phyloP scores from a whole-genome alignment of 805 yeast species.

The Hanseniaspora occidentalis region DNA sequence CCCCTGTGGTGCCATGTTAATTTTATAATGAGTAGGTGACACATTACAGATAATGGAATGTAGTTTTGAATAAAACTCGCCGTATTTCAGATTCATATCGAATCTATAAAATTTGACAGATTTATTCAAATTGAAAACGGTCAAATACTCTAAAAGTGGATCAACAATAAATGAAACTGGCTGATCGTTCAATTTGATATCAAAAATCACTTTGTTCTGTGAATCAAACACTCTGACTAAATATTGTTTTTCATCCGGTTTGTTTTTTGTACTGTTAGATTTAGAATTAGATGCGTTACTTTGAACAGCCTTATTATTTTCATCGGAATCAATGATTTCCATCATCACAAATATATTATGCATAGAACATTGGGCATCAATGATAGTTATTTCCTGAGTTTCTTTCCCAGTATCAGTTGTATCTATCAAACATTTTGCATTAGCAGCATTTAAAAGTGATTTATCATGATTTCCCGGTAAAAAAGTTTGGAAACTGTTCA shows the following conservation, averaged over 20 bases:
- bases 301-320: no score
- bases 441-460: no score
- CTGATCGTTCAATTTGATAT: neutral
- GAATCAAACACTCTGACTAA: neutral
- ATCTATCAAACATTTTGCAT: neutral
- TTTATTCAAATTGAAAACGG: neutral
- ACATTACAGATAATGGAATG: constrained; percentile 47
- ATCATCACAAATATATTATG: no score
- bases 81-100: neutral
- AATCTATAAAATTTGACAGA: constrained; percentile 1
- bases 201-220: neutral
- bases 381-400: neutral
- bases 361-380: no score
- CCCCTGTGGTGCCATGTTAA: constrained; percentile 25
- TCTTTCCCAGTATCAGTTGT: neutral
- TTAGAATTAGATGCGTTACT: no score
- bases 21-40: constrained; percentile 20
- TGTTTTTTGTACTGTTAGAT: neutral
- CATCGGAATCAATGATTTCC: no score
- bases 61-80: constrained; percentile 28
- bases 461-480: no score
- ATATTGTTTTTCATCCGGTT: neutral
- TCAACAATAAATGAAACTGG: neutral
- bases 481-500: no score
- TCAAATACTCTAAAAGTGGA: neutral